Evolutionary conservation across 805 yeast genomes (phyloP).

Genomic region (Pichia cabralensis): DNA sequence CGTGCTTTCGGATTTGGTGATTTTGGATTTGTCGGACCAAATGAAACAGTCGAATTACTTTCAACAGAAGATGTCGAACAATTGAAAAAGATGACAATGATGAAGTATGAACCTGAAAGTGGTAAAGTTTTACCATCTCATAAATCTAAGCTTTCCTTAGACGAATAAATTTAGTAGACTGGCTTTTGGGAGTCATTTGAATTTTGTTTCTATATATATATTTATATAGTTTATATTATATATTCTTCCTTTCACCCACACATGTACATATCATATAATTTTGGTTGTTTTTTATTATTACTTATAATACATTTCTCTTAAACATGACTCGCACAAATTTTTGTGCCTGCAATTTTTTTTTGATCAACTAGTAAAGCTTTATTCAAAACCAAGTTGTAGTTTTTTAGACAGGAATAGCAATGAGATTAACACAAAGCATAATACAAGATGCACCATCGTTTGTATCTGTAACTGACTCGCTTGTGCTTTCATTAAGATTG

Average conservation of each 20-base stretch:
- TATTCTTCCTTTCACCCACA: no score
- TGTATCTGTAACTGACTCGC: conserved; percentile 35
- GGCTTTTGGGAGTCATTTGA: no score
- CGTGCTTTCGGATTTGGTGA: conserved; percentile 89
- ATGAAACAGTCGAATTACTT: conserved; percentile 64
- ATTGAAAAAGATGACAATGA: conserved; percentile 39
- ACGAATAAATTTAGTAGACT: conserved; percentile 30
- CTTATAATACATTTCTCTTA: no score
- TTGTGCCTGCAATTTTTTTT: no score
- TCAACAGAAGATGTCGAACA: conserved; percentile 53
- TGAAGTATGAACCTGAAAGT: conserved; percentile 41
- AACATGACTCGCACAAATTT: no score
- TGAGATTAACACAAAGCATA: conserved; percentile 48
- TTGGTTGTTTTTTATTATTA: no score
- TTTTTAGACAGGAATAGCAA: no score
- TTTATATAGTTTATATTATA: conserved; percentile 2
- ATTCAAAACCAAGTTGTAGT: no score
- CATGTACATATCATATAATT: no score
- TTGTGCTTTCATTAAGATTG: conserved; percentile 32
- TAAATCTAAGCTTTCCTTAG: conserved; percentile 39
- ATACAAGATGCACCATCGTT: conserved; percentile 42
- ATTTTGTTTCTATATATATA: background rate
- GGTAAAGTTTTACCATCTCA: conserved; percentile 50
- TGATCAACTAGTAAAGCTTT: no score
- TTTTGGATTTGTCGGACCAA: conserved; percentile 76